These are phyloP conservation scores for Agastache rugosa DNA, from an alignment of 257 asterid genomes.

Conservation along the genomic window DNA sequence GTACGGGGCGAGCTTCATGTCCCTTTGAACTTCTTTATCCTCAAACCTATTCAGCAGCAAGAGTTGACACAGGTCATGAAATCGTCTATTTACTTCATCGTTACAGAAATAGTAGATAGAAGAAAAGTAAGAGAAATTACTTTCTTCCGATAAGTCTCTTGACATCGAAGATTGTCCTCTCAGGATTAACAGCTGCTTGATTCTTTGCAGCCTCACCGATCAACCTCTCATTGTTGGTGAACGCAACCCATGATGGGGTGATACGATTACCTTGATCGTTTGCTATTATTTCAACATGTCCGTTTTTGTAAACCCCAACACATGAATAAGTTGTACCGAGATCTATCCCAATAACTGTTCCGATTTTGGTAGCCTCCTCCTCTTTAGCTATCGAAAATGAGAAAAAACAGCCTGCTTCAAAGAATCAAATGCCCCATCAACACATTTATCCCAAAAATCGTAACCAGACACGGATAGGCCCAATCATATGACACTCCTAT, in stretches of 20 bases:
- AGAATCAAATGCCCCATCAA: slow-evolving; percentile 9
- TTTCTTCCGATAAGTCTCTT: slow-evolving; percentile 81
- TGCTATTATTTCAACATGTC: slow-evolving; percentile 76
- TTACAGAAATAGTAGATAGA: neutral
- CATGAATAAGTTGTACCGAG: slow-evolving; percentile 83
- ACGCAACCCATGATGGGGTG: slow-evolving; percentile 84
- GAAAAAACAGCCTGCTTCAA: slow-evolving; percentile 57
- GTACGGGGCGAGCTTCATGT: slow-evolving; percentile 77
- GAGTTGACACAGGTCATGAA: neutral
- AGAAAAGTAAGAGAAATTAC: slow-evolving; percentile 42
- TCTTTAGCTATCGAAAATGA: slow-evolving; percentile 58
- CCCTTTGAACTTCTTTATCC: slow-evolving; percentile 77
- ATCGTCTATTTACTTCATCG: neutral
- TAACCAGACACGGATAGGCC: neutral
- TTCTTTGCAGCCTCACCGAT: slow-evolving; percentile 87
- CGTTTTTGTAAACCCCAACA: slow-evolving; percentile 82
- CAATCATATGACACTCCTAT: too few species aligned
- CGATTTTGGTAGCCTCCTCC: slow-evolving; percentile 67
- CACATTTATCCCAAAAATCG: neutral
- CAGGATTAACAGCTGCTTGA: slow-evolving; percentile 71
- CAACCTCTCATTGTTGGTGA: slow-evolving; percentile 73
- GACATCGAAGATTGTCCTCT: slow-evolving; percentile 80
- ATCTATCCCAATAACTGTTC: slow-evolving; percentile 79
- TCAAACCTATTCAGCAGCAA: slow-evolving; percentile 55
- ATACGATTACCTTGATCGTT: slow-evolving; percentile 84